Conservation (phyloP, 345 rosid genomes). For the Euphorbia peplus region DNA sequence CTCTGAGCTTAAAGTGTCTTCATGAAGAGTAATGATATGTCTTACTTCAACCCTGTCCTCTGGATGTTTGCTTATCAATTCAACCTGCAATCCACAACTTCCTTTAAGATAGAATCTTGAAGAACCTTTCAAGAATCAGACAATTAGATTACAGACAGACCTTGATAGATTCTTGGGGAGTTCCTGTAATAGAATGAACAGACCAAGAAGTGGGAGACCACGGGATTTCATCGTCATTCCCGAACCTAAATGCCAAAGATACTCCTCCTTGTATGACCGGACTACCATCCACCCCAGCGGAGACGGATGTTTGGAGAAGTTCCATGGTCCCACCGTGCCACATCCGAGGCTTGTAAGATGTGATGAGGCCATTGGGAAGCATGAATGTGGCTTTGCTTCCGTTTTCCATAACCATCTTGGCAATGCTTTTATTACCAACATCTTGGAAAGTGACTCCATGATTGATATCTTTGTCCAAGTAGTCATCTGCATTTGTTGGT, state of each 20-base stretch:
- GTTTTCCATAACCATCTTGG: constrained; percentile 56
- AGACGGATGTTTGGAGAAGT: constrained; percentile 72
- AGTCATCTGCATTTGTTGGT: constrained; percentile 51
- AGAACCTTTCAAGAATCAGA: not conserved
- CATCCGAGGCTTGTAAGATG: constrained; percentile 72
- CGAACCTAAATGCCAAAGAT: constrained; percentile 45
- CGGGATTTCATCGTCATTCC: constrained; percentile 29
- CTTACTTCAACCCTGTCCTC: constrained; percentile 47
- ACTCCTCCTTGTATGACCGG: constrained; percentile 76
- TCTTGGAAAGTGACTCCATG: constrained; percentile 74
- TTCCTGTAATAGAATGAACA: constrained; percentile 53
- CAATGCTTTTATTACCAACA: constrained; percentile 60
- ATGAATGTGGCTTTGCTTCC: constrained; percentile 64
- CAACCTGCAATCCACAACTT: constrained; percentile 44
- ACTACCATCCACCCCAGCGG: constrained; percentile 48
- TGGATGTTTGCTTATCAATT: constrained; percentile 47
- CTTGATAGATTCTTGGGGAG: constrained; percentile 48
- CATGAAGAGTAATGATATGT: constrained; percentile 46
- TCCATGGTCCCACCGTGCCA: constrained; percentile 78
- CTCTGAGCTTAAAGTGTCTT: constrained; percentile 56
- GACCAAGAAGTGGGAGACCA: constrained; percentile 60
- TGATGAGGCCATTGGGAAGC: constrained; percentile 67
- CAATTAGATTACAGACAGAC: constrained; percentile 19
- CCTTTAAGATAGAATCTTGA: not conserved
- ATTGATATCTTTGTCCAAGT: constrained; percentile 61